Base-by-base conservation (phyloP, 331 rosid genomes). In the Malus hybrid region DNA sequence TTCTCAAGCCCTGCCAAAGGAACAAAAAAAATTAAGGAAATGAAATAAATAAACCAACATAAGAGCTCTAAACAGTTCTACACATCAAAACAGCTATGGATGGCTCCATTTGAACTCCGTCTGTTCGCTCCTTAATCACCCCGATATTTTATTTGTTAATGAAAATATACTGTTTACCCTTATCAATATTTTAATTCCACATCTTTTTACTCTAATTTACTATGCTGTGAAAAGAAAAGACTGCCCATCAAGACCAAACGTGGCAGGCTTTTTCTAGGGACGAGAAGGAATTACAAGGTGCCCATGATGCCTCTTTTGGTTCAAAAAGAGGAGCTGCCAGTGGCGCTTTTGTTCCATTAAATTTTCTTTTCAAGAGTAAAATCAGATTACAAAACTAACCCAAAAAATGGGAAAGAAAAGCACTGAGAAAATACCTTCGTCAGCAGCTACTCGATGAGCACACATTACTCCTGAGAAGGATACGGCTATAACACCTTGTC, bases 401-500 rank as follows among this genome's bases (percentile, higher is more conserved):
- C 6, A 59, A 5, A 22, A 59, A 56, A n/a, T 10, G 34, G 34
- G 8, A 33, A 33, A 33, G 3, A 33, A 33, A 33, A 6, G 1
- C 48, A 10, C 14, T 10, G 5, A 42, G 48, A 42, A 34, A 89
- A 80, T 80, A 91, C 98, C 97, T 34, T 90, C 82, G 85, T 94
- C 98, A 6, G 97, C 97, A 75, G 98, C 96, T 10, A 94, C 96
- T 32, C 97, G 93, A 77, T 93, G 96, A 42, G 97, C 97, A 46
- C 97, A 93, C 98, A 93, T 91, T 42, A 93, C 90, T 78, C 98
- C 98, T 3, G 96, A 93, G 82, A 93, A 93, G 48, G 96, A 93
- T 28, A 93, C 96, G 13, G 99, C 96, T 60, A 92, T 94, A 77
- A 94, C 99, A 70, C 99, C 97, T 86, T 94, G 97, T n/a, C 99